Evolutionary conservation across 1,284 basidiomycete species (phyloP), one percentile per base, ranked within the genome.

Genomic region (Lignosus rhinocerotis): DNA sequence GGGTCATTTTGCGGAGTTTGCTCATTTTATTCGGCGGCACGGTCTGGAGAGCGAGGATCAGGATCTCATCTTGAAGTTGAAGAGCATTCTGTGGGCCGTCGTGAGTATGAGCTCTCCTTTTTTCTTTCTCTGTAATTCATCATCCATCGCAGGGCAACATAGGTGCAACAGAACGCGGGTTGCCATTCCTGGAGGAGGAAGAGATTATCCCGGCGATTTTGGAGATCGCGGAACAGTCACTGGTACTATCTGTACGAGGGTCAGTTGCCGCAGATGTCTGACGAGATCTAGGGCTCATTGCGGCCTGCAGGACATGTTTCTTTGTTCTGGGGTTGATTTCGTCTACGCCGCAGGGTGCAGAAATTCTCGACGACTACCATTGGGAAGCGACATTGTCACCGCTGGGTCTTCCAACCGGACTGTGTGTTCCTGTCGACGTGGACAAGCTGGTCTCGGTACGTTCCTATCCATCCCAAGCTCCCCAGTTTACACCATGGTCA

Each of bases 41-140:
- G 92, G 89, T 16, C 78, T 90, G 59, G 96, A 98, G 72, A 85
- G 83, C 48, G 85, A 88, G 56, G 95, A 99, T 70, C 75, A 83
- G 19, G 91, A 92, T 46, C 78, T 97, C 32, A 89, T 98, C 58
- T 78, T 88, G 67, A 94, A 93, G 72, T 75, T 99, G 56, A 99
- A 99, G 76, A 97, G 94, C 69, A 92, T 95, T 10, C 78, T 99
- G 0, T 99, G 97, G 97, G 93, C 94, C 1, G 89, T 99, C 58
- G 95, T 96, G 71, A 68, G 92, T 81, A 16, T 3, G 30, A 3
- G 3, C 17, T 1, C 16, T 14, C 7, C n/a, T 1, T 12, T 12
- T 45, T 16, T 9, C 32, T 8, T 10, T n/a, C 42, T 47, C 38
- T 32, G 17, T n/a, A 11, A 34, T 11, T 56, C 41, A 36, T 50